Percentiles rank a stretch among this genome's conserved stretches.
phyloP scores from a whole-genome alignment of 2,329 filamentous ascomycete genomes.

The Neonectria hederae region DNA sequence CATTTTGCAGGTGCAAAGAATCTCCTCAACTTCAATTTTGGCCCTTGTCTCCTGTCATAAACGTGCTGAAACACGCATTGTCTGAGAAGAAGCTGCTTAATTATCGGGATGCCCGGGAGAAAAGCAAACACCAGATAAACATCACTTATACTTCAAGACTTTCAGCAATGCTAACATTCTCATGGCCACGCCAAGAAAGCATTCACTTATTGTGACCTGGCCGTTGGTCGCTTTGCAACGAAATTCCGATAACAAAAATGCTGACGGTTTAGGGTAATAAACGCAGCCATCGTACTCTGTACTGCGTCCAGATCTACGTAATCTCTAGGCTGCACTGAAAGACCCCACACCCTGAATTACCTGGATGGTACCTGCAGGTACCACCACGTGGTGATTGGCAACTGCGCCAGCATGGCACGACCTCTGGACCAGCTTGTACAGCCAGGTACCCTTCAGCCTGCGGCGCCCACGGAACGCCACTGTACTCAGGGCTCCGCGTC shows the following conservation, averaged over 20 bases:
- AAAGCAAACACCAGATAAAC: too few relatives aligned
- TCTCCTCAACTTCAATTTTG: not conserved
- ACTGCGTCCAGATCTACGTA: constrained; percentile 4
- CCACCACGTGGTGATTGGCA: not conserved
- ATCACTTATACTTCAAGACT: too few relatives aligned
- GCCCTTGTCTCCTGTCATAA: not conserved
- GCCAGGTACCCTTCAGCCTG: not conserved
- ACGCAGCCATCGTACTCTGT: not conserved
- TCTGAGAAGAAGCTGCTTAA: not conserved
- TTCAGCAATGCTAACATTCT: not conserved
- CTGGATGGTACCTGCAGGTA: constrained; percentile 11
- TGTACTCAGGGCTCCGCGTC: constrained; percentile 8
- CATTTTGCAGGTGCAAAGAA: not conserved
- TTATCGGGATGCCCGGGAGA: not conserved
- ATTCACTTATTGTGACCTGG: not conserved
- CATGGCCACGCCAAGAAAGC: not conserved
- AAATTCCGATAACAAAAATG: not conserved
- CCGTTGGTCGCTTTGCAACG: not conserved
- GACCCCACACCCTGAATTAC: not conserved
- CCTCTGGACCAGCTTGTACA: not conserved
- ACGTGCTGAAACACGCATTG: not conserved
- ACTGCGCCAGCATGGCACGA: not conserved
- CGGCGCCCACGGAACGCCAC: constrained; percentile 12
- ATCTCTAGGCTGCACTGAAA: constrained; percentile 12
- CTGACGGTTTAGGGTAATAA: not conserved